These are phyloP conservation scores for Hyparrhenia diplandra DNA, from an alignment of 176 grass and related monocot species.

Conservation along the genomic window DNA sequence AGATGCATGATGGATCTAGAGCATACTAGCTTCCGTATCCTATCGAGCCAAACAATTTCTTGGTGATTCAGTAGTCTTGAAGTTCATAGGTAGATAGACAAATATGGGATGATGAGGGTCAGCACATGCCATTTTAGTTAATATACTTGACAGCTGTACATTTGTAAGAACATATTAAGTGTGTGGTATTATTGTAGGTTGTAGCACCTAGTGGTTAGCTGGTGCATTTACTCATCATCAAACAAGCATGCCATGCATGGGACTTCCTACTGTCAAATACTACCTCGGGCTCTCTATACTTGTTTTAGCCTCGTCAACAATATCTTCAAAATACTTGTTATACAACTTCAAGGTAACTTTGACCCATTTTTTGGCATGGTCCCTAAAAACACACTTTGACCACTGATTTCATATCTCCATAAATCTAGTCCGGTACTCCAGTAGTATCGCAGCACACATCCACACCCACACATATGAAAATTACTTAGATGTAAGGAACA, in stretches of 20 bases:
- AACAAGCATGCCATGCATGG: background rate
- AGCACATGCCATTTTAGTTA: background rate
- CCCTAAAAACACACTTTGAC: background rate
- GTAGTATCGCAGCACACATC: background rate
- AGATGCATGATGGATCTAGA: slow-evolving; percentile 3
- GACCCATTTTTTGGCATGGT: background rate
- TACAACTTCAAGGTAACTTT: background rate
- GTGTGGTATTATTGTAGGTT: slow-evolving; percentile 4
- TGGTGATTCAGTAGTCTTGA: background rate
- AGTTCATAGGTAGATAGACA: background rate
- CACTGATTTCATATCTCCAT: background rate
- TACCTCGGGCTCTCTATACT: background rate
- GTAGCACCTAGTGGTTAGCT: background rate
- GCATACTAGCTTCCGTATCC: background rate
- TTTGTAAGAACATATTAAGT: slow-evolving; percentile 13
- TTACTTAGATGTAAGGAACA: background rate
- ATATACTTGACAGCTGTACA: slow-evolving; percentile 14
- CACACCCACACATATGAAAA: background rate
- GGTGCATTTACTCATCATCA: slow-evolving; percentile 25
- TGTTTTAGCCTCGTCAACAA: too few relatives aligned
- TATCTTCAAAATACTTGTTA: background rate
- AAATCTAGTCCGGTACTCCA: background rate
- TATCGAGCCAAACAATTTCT: background rate
- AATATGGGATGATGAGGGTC: background rate
- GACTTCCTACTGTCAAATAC: background rate